Conservation (phyloP, 192 early-diverging fungal genomes). For the Dimargaris xerosporica region DNA sequence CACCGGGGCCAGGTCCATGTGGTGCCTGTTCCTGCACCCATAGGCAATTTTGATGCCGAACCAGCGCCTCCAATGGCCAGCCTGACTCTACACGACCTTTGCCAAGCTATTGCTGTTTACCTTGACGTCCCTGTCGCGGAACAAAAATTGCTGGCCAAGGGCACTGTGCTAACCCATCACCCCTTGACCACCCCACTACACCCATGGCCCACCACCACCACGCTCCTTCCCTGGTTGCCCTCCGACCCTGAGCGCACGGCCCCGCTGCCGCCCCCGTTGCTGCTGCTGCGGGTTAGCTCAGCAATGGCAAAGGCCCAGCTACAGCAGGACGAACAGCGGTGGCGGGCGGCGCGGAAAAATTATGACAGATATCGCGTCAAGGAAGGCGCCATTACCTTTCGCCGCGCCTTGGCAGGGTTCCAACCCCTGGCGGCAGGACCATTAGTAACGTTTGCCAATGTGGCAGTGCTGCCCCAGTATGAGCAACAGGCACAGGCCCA, state of each 20-base stretch:
- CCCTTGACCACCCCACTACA: neutral
- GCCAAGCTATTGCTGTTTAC: neutral
- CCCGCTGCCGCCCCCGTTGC: neutral
- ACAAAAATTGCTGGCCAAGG: neutral
- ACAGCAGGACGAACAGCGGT: neutral
- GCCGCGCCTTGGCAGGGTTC: too few relatives aligned
- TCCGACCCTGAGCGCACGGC: neutral
- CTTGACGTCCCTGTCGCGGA: neutral
- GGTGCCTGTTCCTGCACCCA: too few relatives aligned
- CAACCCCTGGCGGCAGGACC: too few relatives aligned
- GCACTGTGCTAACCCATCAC: neutral
- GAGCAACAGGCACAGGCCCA: conserved; percentile 28
- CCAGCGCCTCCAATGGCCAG: neutral
- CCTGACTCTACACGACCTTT: neutral
- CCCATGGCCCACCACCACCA: neutral
- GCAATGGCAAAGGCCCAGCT: neutral
- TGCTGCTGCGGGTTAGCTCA: neutral
- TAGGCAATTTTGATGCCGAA: too few relatives aligned
- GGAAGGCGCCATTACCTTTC: too few relatives aligned
- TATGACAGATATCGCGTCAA: neutral
- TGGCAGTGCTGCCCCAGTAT: too few relatives aligned
- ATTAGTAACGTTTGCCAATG: too few relatives aligned
- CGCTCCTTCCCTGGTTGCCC: neutral
- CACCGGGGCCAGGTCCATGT: too few relatives aligned
- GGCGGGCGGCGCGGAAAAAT: neutral